Evolutionary conservation across 345 rosid genomes (phyloP).

Genomic region (Lumnitzera racemosa): DNA sequence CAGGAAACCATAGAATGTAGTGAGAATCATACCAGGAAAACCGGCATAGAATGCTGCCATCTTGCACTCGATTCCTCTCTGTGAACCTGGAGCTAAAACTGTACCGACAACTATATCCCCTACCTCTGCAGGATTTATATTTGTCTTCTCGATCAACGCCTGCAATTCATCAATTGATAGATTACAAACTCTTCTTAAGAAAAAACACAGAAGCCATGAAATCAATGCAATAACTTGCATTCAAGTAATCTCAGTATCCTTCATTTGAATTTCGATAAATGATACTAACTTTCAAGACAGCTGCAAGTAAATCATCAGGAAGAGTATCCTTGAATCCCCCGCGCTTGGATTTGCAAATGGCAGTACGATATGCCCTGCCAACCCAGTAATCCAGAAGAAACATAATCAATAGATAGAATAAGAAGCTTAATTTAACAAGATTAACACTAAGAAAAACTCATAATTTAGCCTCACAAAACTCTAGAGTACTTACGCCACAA

Average conservation of each 20-base stretch:
- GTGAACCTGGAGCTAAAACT: slow-evolving; percentile 80
- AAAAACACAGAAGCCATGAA: too few relatives aligned
- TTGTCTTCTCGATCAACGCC: slow-evolving; percentile 72
- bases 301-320: slow-evolving; percentile 75
- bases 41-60: slow-evolving; percentile 95
- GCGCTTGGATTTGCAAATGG: slow-evolving; percentile 80
- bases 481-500: slow-evolving; percentile 68
- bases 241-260: neutral
- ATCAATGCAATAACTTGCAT: neutral
- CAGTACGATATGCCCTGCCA: slow-evolving; percentile 79
- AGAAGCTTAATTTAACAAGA: neutral
- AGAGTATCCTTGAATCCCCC: slow-evolving; percentile 94
- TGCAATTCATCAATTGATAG: slow-evolving; percentile 6
- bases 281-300: slow-evolving; percentile 68
- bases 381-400: neutral
- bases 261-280: neutral
- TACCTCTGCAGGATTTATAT: slow-evolving; percentile 71
- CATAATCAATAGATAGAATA: neutral
- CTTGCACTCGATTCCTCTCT: slow-evolving; percentile 76
- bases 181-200: too few relatives aligned
- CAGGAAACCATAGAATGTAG: neutral
- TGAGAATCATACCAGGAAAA: slow-evolving; percentile 53
- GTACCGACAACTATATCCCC: slow-evolving; percentile 96
- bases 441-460: neutral
- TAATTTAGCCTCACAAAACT: neutral